These are phyloP conservation scores for Chrysoporthe puriensis DNA, from an alignment of 2,329 filamentous ascomycete genomes.

Conservation along the genomic window DNA sequence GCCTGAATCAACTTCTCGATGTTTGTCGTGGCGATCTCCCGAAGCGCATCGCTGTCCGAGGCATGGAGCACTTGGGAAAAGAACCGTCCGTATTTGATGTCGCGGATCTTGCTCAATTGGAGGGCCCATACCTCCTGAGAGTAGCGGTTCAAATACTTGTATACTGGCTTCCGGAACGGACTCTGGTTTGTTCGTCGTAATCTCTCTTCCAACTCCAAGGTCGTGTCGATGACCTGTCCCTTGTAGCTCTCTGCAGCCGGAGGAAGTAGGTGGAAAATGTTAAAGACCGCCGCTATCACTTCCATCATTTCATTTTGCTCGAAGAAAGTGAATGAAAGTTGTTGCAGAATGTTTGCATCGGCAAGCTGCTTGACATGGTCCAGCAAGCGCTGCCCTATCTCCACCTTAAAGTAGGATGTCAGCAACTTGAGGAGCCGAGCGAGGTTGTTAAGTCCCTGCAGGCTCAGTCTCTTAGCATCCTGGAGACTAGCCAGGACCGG, in stretches of 20 bases:
- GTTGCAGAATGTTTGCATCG: conserved; percentile 77
- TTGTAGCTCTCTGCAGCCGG: conserved; percentile 89
- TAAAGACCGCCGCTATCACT: conserved; percentile 90
- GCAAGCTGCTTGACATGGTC: conserved; percentile 93
- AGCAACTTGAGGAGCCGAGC: conserved; percentile 86
- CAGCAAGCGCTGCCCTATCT: conserved; percentile 90
- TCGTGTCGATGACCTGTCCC: conserved; percentile 83
- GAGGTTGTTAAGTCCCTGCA: conserved; percentile 87
- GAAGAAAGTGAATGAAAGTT: conserved; percentile 91
- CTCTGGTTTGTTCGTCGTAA: conserved; percentile 86
- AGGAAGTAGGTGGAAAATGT: conserved; percentile 96
- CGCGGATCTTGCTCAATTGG: conserved; percentile 77
- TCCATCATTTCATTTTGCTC: conserved; percentile 94
- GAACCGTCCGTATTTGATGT: conserved; percentile 87
- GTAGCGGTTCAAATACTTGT: conserved; percentile 93
- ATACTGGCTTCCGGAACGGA: conserved; percentile 86
- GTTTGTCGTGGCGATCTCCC: conserved; percentile 74
- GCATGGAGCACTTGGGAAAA: conserved; percentile 85
- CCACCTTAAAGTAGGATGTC: conserved; percentile 98
- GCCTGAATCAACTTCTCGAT: conserved; percentile 72
- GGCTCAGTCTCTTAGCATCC: conserved; percentile 86
- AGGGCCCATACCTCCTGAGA: conserved; percentile 84
- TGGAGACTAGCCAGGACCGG: conserved; percentile 97
- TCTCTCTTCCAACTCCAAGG: conserved; percentile 85
- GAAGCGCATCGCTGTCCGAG: conserved; percentile 72